Evolutionary conservation across 345 rosid species (phyloP), one percentile per base, ranked within the genome.

Genomic region (Salix viminalis): DNA sequence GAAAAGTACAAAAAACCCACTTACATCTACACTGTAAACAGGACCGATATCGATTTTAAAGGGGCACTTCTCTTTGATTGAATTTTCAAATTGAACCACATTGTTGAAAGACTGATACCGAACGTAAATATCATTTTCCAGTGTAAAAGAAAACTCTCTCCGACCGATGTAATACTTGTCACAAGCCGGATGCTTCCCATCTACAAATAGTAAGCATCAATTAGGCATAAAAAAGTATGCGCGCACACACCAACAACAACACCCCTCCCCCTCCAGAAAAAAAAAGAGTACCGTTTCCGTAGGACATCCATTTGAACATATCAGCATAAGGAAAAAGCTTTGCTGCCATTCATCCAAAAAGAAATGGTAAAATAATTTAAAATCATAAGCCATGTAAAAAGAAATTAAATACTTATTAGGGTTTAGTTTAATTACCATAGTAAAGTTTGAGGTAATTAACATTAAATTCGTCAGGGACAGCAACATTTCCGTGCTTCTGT

Each of bases 121-220:
- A 77, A 90, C 60, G 78, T 89, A 89, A 77, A 88, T 85, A 81
- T 95, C 94, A 80, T 89, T 87, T 24, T 88, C 94, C 44, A 95
- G 87, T 1, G 98, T 95, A 82, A 90, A 93, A 3, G 99, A 91
- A 79, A 95, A 90, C 68, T 95, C 99, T 81, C 98, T 90, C 69
- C 96, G 81, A 64, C 89, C 88, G 70, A 89, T 77, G 85, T 89
- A 93, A 67, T 86, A 88, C 30, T 79, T 86, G 77, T 95, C 96
- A 50, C 99, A 95, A 62, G 86, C 98, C 42, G 97, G 97, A 86
- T 93, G 99, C 84, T 90, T 93, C 80, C 97, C 98, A 84, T 93
- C 97, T 94, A 85, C 67, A 75, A 14, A 77, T 46, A 46, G 6
- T 36, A 71, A 75, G 12, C 69, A 75, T 72, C 54, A 54, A 61